phyloP scores from a whole-genome alignment of 345 rosid genomes.

The Eucalyptus erythrocorys region DNA sequence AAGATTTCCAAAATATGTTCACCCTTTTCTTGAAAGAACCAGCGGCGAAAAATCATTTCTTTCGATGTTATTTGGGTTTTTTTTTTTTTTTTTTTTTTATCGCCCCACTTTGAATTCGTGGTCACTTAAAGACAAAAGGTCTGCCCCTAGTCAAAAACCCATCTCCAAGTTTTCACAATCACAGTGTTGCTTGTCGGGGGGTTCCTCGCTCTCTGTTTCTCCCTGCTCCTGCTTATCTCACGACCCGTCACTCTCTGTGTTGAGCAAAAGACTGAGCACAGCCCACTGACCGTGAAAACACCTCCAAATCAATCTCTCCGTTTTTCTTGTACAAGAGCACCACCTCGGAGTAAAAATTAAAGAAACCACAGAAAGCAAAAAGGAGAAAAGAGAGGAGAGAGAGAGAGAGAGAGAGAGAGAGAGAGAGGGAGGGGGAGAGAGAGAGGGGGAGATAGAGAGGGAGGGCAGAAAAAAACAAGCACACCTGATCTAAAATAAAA shows the following conservation, averaged over 20 bases:
- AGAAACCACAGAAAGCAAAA: background rate
- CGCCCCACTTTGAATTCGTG: background rate
- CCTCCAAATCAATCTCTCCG: background rate
- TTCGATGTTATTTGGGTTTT: background rate
- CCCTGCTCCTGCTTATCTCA: background rate
- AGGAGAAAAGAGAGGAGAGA: background rate
- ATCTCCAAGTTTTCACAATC: slow-evolving; percentile 12
- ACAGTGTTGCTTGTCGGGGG: slow-evolving; percentile 54
- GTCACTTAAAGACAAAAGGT: background rate
- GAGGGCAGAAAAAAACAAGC: background rate
- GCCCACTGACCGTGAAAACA: background rate
- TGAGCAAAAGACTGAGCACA: background rate
- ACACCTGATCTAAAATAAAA: background rate
- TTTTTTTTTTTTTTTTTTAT: too few relatives aligned
- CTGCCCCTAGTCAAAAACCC: slow-evolving; percentile 27
- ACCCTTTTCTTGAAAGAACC: background rate
- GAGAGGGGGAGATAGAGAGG: background rate
- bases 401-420: background rate
- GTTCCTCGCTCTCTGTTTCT: slow-evolving; percentile 3
- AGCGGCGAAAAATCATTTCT: background rate
- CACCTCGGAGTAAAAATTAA: background rate
- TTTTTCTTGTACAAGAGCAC: background rate
- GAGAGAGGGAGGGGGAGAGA: background rate
- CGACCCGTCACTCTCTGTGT: slow-evolving; percentile 49
- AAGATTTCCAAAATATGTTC: background rate